Evolutionary conservation across 305 asterid species (phyloP).

Genomic region (Fraxinus albicans): DNA sequence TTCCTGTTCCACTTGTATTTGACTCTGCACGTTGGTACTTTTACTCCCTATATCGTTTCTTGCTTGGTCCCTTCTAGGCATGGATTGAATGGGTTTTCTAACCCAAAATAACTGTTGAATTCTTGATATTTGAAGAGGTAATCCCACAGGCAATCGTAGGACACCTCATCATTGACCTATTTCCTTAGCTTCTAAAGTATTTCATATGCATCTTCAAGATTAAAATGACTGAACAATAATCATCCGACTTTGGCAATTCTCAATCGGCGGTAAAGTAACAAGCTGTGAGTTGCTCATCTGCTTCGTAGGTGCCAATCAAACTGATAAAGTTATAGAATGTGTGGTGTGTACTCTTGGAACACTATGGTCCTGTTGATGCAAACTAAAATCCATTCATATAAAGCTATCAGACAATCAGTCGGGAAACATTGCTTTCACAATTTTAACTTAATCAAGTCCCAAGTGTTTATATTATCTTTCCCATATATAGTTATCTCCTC

Average conservation of each 20-base stretch:
- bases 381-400: not conserved
- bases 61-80: not conserved
- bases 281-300: not conserved
- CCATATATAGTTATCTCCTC: not conserved
- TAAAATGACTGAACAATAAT: not conserved
- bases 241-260: not conserved
- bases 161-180: not conserved
- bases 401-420: not conserved
- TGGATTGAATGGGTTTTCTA: not conserved
- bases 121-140: not conserved
- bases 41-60: not conserved
- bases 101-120: not conserved
- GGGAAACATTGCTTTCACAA: not conserved
- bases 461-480: not conserved
- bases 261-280: not conserved
- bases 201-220: not conserved
- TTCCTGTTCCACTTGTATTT: not conserved
- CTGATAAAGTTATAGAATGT: not conserved
- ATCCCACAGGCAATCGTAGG: not conserved
- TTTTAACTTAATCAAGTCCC: not conserved
- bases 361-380: not conserved
- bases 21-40: not conserved
- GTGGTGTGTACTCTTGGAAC: not conserved
- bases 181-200: not conserved
- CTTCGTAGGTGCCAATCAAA: not conserved